Conservation (phyloP, 805 yeast genomes). For the Zygosaccharomyces rouxii region DNA sequence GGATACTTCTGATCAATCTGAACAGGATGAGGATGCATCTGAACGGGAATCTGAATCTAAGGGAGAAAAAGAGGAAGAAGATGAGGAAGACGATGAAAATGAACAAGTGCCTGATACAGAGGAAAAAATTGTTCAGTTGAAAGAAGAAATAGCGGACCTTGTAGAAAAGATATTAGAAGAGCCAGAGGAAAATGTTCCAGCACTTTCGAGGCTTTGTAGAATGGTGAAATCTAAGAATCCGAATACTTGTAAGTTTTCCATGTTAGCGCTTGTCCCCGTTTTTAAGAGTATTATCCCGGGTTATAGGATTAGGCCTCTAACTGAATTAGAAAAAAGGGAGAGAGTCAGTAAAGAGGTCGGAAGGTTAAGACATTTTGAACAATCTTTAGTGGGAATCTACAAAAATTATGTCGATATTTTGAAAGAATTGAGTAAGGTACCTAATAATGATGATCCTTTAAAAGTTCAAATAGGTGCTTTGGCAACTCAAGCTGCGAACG, state of each 20-base stretch:
- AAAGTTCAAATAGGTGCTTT: slow-evolving; percentile 43
- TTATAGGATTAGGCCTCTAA: slow-evolving; percentile 75
- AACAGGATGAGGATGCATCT: slow-evolving; percentile 16
- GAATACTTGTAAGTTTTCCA: slow-evolving; percentile 63
- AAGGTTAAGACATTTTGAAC: slow-evolving; percentile 74
- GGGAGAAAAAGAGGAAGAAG: slow-evolving; percentile 28
- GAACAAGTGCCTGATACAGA: slow-evolving; percentile 44
- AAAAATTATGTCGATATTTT: slow-evolving; percentile 59
- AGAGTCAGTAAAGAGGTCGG: slow-evolving; percentile 81
- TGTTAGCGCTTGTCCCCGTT: slow-evolving; percentile 76
- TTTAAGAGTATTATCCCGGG: slow-evolving; percentile 85
- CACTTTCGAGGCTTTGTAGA: slow-evolving; percentile 60
- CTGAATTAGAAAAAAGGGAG: slow-evolving; percentile 76
- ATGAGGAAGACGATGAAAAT: slow-evolving; percentile 28
- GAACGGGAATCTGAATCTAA: slow-evolving; percentile 14
- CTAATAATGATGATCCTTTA: slow-evolving; percentile 33
- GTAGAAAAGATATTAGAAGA: slow-evolving; percentile 78
- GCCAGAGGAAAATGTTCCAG: slow-evolving; percentile 77
- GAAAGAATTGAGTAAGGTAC: slow-evolving; percentile 38
- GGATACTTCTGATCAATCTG: slow-evolving; percentile 10
- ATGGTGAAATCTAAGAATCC: slow-evolving; percentile 66
- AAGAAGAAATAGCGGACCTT: slow-evolving; percentile 78
- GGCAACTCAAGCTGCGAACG: slow-evolving; percentile 76
- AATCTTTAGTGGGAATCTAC: slow-evolving; percentile 65
- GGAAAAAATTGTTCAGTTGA: slow-evolving; percentile 55